These are phyloP conservation scores for Cyclocybe aegerita DNA, from an alignment of 768 basidiomycete species.

Conservation along the genomic window DNA sequence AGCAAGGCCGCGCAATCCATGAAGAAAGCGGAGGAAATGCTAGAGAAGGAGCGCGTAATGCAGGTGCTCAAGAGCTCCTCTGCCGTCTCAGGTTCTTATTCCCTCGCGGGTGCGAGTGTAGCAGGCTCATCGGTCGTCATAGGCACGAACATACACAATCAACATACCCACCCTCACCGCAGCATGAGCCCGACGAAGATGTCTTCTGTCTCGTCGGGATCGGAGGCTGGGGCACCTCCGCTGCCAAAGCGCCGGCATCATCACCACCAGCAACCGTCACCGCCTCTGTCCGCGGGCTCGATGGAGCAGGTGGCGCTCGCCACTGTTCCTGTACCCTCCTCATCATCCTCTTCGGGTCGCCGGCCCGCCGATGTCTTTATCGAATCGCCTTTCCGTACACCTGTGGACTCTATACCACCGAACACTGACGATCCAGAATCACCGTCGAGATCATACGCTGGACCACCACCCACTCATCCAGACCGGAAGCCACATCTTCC, in stretches of 20 bases:
- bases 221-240: conserved; percentile 23
- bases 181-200: conserved; percentile 3
- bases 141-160: conserved; percentile 30
- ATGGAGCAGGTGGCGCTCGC: conserved; percentile 48
- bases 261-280: conserved; percentile 29
- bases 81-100: conserved; percentile 30
- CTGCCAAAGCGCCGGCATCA: conserved; percentile 28
- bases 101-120: conserved; percentile 28
- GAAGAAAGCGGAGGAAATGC: conserved; percentile 65
- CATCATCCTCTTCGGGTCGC: background rate
- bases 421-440: conserved; percentile 16
- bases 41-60: conserved; percentile 69
- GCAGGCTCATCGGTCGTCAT: conserved; percentile 32
- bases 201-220: conserved; percentile 16
- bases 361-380: no score
- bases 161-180: conserved; percentile 10
- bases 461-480: conserved; percentile 52
- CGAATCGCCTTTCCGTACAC: conserved; percentile 15
- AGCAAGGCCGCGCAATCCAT: conserved; percentile 68
- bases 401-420: conserved; percentile 10
- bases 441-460: conserved; percentile 21
- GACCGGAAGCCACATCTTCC: conserved; percentile 38
- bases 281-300: conserved; percentile 42
- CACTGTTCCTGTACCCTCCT: background rate
- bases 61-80: conserved; percentile 70